These are phyloP conservation scores for Sequoiadendron giganteum DNA, from an alignment of 75 land plant genomes.

Conservation along the genomic window DNA sequence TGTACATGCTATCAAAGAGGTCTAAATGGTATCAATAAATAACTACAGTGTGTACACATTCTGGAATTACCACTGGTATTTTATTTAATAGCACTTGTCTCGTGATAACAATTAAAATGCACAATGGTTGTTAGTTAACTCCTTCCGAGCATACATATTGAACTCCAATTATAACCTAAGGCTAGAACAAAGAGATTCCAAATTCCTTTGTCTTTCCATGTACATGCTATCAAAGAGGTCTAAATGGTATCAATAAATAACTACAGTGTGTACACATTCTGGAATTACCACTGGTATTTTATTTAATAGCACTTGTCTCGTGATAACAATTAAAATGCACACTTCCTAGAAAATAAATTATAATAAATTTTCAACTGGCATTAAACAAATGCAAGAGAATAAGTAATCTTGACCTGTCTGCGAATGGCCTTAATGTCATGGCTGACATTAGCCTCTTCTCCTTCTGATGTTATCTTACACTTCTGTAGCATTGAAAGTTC, in stretches of 20 bases:
- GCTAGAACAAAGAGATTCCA: not conserved
- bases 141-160: not conserved
- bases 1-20: not conserved
- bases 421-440: conserved; percentile 91
- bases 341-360: not conserved
- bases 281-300: too few species aligned
- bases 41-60: not conserved
- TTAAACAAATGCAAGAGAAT: not conserved
- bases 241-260: too few species aligned
- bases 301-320: too few species aligned
- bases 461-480: conserved; percentile 71
- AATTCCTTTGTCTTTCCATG: not conserved
- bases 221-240: not conserved
- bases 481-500: conserved; percentile 96
- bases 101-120: not conserved
- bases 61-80: too few species aligned
- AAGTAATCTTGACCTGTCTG: conserved; percentile 57
- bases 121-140: not conserved
- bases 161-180: not conserved
- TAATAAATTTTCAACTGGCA: not conserved
- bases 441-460: conserved; percentile 38
- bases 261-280: too few species aligned
- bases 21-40: not conserved
- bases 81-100: not conserved
- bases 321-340: not conserved